These are phyloP conservation scores for Nemania sp. DNA, from an alignment of 2,329 filamentous ascomycete genomes.

Conservation along the genomic window DNA sequence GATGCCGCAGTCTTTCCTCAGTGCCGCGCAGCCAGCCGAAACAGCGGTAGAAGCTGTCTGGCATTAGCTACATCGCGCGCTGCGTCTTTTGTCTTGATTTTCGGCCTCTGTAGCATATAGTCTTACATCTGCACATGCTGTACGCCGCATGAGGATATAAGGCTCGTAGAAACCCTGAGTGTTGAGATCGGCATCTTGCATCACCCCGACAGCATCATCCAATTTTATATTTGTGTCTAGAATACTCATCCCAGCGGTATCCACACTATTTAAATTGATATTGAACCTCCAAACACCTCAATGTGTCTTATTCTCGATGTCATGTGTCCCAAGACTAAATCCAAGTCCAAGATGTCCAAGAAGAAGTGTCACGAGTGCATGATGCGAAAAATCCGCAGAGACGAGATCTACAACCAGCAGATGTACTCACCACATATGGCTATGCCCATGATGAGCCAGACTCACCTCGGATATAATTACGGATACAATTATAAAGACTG, in stretches of 20 bases:
- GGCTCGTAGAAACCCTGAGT: neutral
- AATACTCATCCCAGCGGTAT: neutral
- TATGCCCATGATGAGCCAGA: neutral
- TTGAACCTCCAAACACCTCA: neutral
- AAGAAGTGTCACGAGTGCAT: conserved; percentile 14
- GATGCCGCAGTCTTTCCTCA: neutral
- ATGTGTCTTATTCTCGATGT: conserved; percentile 21
- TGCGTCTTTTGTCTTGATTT: neutral
- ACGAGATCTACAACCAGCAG: conserved; percentile 8
- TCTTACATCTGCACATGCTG: conserved; percentile 4
- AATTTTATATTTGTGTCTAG: neutral
- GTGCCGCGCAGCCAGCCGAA: conserved; percentile 3
- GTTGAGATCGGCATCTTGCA: conserved; percentile 3
- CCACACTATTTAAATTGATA: neutral
- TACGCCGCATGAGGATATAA: conserved; percentile 13
- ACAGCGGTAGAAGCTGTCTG: conserved; percentile 19
- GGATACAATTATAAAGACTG: conserved; percentile 9
- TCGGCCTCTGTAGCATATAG: neutral
- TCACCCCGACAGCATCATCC: neutral
- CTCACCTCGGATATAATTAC: conserved; percentile 2
- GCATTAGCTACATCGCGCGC: neutral
- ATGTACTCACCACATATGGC: neutral
- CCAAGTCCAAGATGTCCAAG: conserved; percentile 16
- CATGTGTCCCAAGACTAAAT: conserved; percentile 20
- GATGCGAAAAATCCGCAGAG: conserved; percentile 2